Percentiles rank a stretch among this genome's conserved stretches.
Evolutionary conservation across 768 basidiomycete genomes (phyloP).

Genomic region (Trametes cinnabarina): DNA sequence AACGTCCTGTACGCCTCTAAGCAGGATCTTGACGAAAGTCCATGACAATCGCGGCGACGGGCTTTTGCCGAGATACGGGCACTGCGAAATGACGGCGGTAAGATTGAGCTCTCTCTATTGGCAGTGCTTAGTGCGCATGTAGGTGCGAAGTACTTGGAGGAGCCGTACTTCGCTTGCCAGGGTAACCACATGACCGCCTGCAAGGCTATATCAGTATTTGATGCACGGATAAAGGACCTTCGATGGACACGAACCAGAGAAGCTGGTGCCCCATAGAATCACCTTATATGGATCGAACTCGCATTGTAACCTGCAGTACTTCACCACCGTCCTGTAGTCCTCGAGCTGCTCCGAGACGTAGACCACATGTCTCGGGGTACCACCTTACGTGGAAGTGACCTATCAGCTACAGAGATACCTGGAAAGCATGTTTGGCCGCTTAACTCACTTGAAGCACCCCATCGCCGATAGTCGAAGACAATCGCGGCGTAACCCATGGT

Average conservation of each 20-base stretch:
- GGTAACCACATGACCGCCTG: conserved; percentile 33
- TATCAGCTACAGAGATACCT: too few species aligned
- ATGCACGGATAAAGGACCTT: not conserved
- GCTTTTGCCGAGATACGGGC: conserved; percentile 31
- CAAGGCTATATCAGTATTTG: not conserved
- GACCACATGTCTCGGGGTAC: conserved; percentile 30
- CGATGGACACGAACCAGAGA: conserved; percentile 25
- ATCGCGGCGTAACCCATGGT: conserved; percentile 32
- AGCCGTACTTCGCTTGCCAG: conserved; percentile 33
- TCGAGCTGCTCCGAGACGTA: conserved; percentile 36
- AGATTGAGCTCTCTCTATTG: conserved; percentile 29
- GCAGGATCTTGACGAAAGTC: conserved; percentile 22
- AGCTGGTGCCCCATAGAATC: conserved; percentile 37
- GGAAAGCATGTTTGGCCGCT: too few species aligned
- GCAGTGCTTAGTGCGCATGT: too few species aligned
- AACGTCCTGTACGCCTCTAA: conserved; percentile 25
- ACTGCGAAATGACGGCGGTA: conserved; percentile 33
- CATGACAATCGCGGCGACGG: conserved; percentile 8
- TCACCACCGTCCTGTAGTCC: conserved; percentile 38
- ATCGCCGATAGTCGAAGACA: conserved; percentile 40
- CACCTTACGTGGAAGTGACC: conserved; percentile 24
- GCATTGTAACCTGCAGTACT: conserved; percentile 30
- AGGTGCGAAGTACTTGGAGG: too few species aligned
- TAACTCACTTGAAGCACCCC: conserved; percentile 35
- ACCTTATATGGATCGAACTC: conserved; percentile 33